Base-by-base conservation (phyloP, 768 basidiomycete genomes). In the Suillus cothurnatus region DNA sequence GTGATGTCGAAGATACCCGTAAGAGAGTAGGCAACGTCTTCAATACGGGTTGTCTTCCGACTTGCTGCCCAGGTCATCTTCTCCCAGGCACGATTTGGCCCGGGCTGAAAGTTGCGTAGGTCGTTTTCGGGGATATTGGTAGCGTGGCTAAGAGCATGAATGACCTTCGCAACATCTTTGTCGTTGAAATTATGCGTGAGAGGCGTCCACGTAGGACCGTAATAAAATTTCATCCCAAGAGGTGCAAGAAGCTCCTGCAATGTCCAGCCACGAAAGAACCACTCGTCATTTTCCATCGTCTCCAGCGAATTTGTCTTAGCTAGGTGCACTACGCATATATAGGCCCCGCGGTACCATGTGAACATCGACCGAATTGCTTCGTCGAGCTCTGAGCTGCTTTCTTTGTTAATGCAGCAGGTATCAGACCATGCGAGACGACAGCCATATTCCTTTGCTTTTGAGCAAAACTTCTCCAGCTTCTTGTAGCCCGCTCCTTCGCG, bases 341-440 rank as follows among this genome's bases (percentile, higher is more conserved):
- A 28, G 19, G 69, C 64, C 45, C 66, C 57, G 17, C 61, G 59
- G 26, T 70, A 70, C 69, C 69, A 70, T 23, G 6, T 45, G 55
- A 60, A 70, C 69, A 70, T 70, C 15, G 69, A 68, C 8, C 61
- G 64, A 28, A 70, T 65, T 43, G 69, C 64, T 31, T 70, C 69
- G 15, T 65, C 61, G 15, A 70, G 61, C 34, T 70, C 69, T 6
- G 69, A 47, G 49, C 69, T 70, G 39, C 68, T 69, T 38, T 41
- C 26, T 12, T 63, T 67, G 60, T 69, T 61, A 36, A 68, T 64
- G 43, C 68, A 69, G 21, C 55, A 62, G 6, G 67, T 68, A 19
- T 67, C 66, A 9, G 56, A 43, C 68, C 66, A 68, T 38, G 41
- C 67, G 5, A 47, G 56, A 12, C 36, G 21, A 41, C 63, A 62